A percentile compares a stretch with the other conserved stretches of the same genome.
Evolutionary conservation across 2,329 filamentous ascomycete genomes (phyloP).

Genomic region (Chrysoporthe austroafricana): DNA sequence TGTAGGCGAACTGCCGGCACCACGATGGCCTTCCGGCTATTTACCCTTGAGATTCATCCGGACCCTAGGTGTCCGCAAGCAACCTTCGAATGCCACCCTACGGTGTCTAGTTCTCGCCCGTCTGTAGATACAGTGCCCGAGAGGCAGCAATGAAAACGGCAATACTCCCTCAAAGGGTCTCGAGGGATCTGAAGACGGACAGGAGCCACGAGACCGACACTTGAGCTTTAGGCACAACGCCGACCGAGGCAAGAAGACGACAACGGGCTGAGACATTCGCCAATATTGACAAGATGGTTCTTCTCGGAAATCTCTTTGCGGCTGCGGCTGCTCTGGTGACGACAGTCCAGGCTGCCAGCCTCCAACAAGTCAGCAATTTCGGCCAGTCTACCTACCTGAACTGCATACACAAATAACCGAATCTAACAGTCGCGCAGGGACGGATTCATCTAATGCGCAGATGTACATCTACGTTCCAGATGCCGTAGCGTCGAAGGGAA

Average conservation of each 20-base stretch:
- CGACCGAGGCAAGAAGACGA: neutral
- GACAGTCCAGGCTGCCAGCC: slow-evolving; percentile 31
- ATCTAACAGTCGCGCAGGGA: slow-evolving; percentile 27
- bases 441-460: slow-evolving; percentile 33
- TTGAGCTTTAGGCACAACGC: neutral
- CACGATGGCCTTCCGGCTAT: slow-evolving; percentile 1
- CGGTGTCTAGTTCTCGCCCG: neutral
- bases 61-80: slow-evolving; percentile 25
- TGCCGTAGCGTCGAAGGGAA: slow-evolving; percentile 40
- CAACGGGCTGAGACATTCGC: neutral
- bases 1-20: neutral
- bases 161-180: neutral
- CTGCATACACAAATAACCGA: neutral
- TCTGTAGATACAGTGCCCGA: neutral
- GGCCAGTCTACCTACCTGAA: slow-evolving; percentile 13
- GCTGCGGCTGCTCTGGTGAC: slow-evolving; percentile 31
- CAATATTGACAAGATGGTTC: slow-evolving; percentile 30
- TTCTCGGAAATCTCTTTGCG: slow-evolving; percentile 29
- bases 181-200: neutral
- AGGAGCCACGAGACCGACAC: neutral
- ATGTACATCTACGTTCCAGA: slow-evolving; percentile 42
- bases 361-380: slow-evolving; percentile 37
- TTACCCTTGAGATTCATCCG: slow-evolving; percentile 23
- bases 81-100: neutral
- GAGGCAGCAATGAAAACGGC: neutral